Percentiles rank a stretch among this genome's conserved stretches.
Evolutionary conservation across 345 rosid genomes (phyloP).

Genomic region (Eutrema yunnanense): DNA sequence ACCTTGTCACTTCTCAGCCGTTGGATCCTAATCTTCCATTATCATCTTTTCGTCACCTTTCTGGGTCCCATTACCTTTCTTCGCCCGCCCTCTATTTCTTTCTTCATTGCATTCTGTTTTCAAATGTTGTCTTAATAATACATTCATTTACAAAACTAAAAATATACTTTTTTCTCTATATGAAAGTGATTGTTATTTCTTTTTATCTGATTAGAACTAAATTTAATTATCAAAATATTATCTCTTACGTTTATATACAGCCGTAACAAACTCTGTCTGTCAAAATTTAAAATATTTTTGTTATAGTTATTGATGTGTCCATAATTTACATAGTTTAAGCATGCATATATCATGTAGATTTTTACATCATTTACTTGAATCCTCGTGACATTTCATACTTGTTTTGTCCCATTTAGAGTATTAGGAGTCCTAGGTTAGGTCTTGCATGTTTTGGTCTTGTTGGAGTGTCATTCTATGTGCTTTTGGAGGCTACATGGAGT

Average conservation of each 20-base stretch:
- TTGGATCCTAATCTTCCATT: neutral
- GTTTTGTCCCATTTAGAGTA: too few species aligned
- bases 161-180: neutral
- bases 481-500: too few species aligned
- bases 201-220: neutral
- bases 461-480: too few species aligned
- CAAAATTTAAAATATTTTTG: neutral
- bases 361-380: too few species aligned
- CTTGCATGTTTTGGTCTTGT: too few species aligned
- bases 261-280: neutral
- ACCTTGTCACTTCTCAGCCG: slow-evolving; percentile 13
- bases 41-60: neutral
- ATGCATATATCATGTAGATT: too few species aligned
- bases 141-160: neutral
- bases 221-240: neutral
- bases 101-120: neutral
- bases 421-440: too few species aligned
- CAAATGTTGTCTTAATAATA: neutral
- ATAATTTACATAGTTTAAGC: too few species aligned
- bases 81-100: too few species aligned
- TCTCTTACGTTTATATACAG: neutral
- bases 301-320: neutral
- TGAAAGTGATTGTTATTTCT: neutral
- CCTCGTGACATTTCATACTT: too few species aligned
- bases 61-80: neutral